Evolutionary conservation across 345 rosid genomes (phyloP).

Genomic region (Hibiscus syriacus): DNA sequence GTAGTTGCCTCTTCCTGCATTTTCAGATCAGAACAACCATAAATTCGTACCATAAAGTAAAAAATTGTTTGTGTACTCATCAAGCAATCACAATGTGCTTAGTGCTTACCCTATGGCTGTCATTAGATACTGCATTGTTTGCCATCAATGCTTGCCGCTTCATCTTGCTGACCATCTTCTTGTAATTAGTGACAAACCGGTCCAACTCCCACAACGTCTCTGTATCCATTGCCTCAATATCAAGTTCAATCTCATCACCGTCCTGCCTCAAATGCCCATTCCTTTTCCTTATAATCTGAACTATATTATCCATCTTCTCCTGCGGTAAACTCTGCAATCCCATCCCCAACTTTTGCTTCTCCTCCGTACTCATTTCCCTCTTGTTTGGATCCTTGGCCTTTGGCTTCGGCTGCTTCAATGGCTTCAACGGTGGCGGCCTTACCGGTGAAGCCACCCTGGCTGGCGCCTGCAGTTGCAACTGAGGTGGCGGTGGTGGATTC

Average conservation of each 20-base stretch:
- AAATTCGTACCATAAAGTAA: not conserved
- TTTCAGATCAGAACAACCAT: not conserved
- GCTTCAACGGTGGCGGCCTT: conserved; percentile 32
- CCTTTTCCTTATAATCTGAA: conserved; percentile 71
- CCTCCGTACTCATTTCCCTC: conserved; percentile 66
- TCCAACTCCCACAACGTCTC: conserved; percentile 87
- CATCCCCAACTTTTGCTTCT: conserved; percentile 57
- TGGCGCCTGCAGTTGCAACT: conserved; percentile 19
- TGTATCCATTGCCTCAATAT: conserved; percentile 65
- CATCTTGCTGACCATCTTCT: conserved; percentile 71
- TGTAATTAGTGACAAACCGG: conserved; percentile 69
- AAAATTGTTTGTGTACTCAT: not conserved
- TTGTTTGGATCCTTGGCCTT: conserved; percentile 81
- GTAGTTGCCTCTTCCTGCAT: conserved; percentile 23
- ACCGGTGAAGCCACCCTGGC: conserved; percentile 30
- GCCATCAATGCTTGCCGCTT: conserved; percentile 60
- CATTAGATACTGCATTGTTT: conserved; percentile 19
- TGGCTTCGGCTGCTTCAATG: conserved; percentile 56
- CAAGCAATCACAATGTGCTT: not conserved
- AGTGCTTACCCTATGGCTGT: conserved; percentile 27
- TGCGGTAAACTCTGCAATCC: conserved; percentile 72
- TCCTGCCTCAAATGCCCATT: conserved; percentile 62
- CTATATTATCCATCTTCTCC: conserved; percentile 77
- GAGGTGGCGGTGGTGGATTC: conserved; percentile 8
- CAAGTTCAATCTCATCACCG: conserved; percentile 78